Evolutionary conservation across 139 green algal species (phyloP).

Genomic region (Closterium sp.): DNA sequence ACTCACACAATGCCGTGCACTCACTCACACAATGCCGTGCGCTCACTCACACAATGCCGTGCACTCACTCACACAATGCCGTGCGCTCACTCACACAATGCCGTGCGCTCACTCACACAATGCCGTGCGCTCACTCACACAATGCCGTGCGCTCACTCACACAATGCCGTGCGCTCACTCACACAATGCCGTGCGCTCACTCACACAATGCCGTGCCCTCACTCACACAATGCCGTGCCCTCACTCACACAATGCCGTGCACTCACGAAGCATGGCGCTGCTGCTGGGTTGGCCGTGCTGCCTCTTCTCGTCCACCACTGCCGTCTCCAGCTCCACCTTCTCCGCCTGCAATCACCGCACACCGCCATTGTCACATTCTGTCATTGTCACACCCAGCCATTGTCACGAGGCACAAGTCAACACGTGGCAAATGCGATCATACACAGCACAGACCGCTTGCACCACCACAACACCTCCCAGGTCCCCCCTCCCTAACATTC

Average conservation of each 20-base stretch:
- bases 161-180: too few relatives aligned
- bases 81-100: too few relatives aligned
- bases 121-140: too few relatives aligned
- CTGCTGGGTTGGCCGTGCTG: not conserved
- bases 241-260: not conserved
- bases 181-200: not conserved
- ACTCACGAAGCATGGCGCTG: not conserved
- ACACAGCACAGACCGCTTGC: too few relatives aligned
- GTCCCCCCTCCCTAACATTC: too few relatives aligned
- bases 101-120: not conserved
- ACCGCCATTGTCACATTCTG: too few relatives aligned
- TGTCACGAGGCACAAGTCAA: too few relatives aligned
- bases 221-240: too few relatives aligned
- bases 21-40: not conserved
- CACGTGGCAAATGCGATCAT: too few relatives aligned
- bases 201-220: too few relatives aligned
- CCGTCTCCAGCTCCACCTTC: slow-evolving; percentile 46
- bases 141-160: not conserved
- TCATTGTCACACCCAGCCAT: too few relatives aligned
- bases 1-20: not conserved
- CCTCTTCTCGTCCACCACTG: slow-evolving; percentile 14
- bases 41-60: not conserved
- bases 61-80: not conserved
- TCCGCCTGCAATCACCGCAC: not conserved
- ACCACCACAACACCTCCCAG: too few relatives aligned